Conservation (phyloP, 2,329 filamentous ascomycete species). For the Stemphylium lycopersici region DNA sequence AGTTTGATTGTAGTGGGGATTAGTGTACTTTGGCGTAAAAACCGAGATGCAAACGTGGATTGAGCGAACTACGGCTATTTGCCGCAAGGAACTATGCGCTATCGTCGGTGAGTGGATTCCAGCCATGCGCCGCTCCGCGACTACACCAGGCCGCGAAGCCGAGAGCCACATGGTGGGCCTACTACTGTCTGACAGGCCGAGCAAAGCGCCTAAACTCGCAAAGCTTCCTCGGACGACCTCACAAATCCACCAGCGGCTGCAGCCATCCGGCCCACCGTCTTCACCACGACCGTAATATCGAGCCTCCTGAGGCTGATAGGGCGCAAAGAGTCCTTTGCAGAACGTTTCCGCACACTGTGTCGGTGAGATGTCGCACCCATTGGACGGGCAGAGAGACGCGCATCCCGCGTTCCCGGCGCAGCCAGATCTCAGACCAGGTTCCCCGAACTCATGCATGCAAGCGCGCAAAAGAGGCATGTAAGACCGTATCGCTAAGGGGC, state of each 20-base stretch:
- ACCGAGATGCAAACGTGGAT: background rate
- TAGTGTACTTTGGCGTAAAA: constrained; percentile 1
- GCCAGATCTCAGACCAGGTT: constrained; percentile 19
- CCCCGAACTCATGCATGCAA: constrained; percentile 12
- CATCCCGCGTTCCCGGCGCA: constrained; percentile 18
- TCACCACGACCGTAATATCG: background rate
- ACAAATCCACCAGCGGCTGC: background rate
- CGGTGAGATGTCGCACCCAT: constrained; percentile 2
- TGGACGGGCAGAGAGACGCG: constrained; percentile 10
- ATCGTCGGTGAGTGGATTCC: constrained; percentile 7
- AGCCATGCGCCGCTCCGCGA: constrained; percentile 2
- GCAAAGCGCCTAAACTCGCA: constrained; percentile 6
- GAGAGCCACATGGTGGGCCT: constrained; percentile 15
- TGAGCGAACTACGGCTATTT: constrained; percentile 4
- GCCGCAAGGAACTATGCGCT: constrained; percentile 10
- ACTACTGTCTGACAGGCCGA: constrained; percentile 12
- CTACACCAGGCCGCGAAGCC: constrained; percentile 8
- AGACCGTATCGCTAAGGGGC: constrained; percentile 9
- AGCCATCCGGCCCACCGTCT: background rate
- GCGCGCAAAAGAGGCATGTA: constrained; percentile 2
- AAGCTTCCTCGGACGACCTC: constrained; percentile 1
- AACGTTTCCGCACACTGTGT: constrained; percentile 15
- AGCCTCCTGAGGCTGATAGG: constrained; percentile 2
- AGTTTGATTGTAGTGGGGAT: background rate
- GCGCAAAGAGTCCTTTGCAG: background rate